phyloP scores from a whole-genome alignment of 2,329 filamentous ascomycete genomes.

The Hypoxylon sp. region DNA sequence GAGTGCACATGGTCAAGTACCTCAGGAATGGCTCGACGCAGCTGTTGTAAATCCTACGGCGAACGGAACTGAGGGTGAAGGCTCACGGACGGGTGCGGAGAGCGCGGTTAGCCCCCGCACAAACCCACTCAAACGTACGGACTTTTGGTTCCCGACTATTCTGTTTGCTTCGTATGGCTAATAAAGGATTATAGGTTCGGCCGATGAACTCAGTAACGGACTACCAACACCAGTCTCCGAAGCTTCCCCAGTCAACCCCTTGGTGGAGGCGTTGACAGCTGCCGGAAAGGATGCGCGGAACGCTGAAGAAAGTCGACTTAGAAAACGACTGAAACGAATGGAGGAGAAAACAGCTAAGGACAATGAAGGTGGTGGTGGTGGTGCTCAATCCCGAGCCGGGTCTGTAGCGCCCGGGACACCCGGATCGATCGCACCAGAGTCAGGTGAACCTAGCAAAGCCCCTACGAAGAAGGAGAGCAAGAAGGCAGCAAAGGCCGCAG shows the following conservation, averaged over 20 bases:
- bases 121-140: conserved; percentile 73
- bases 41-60: conserved; percentile 66
- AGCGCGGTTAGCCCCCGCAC: conserved; percentile 67
- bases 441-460: conserved; percentile 68
- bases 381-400: conserved; percentile 65
- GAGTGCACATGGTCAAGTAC: conserved; percentile 84
- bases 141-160: conserved; percentile 30
- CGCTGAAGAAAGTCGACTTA: conserved; percentile 79
- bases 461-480: conserved; percentile 89
- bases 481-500: conserved; percentile 80
- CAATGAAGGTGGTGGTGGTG: conserved; percentile 62
- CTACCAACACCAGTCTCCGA: conserved; percentile 63
- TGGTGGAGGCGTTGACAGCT: conserved; percentile 69
- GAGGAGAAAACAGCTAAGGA: conserved; percentile 64
- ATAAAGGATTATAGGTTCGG: conserved; percentile 59
- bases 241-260: conserved; percentile 65
- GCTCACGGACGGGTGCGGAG: conserved; percentile 55
- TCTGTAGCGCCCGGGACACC: conserved; percentile 73
- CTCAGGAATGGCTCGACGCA: conserved; percentile 80
- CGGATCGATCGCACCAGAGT: conserved; percentile 73
- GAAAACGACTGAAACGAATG: conserved; percentile 75
- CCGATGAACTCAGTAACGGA: conserved; percentile 58
- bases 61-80: conserved; percentile 45
- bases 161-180: conserved; percentile 42
- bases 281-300: conserved; percentile 77